These are phyloP conservation scores for Fusarium papillatum DNA, from an alignment of 2,329 filamentous ascomycete species.

Conservation along the genomic window DNA sequence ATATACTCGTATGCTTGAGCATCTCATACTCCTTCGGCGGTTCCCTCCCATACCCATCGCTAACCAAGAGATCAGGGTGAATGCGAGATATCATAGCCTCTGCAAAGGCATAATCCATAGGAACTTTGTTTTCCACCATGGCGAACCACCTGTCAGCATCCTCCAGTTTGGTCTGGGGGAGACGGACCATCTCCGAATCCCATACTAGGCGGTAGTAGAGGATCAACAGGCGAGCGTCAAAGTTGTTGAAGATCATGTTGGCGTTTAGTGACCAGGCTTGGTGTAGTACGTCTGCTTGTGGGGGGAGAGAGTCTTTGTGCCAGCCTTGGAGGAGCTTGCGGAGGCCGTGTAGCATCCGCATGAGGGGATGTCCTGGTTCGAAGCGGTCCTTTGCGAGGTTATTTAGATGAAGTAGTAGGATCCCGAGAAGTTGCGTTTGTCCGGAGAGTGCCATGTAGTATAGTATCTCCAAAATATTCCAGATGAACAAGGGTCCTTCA, in stretches of 20 bases:
- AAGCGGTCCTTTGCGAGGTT: slow-evolving; percentile 1
- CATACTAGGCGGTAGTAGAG: slow-evolving; percentile 27
- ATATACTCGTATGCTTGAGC: slow-evolving; percentile 12
- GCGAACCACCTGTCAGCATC: slow-evolving; percentile 18
- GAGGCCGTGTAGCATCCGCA: slow-evolving; percentile 2
- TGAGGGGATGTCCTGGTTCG: neutral
- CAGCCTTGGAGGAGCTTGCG: neutral
- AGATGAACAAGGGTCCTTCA: slow-evolving; percentile 26
- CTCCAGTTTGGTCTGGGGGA: neutral
- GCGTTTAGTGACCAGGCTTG: slow-evolving; percentile 22
- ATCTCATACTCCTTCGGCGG: slow-evolving; percentile 12
- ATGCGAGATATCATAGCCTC: neutral
- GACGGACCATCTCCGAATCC: slow-evolving; percentile 3
- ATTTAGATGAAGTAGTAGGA: slow-evolving; percentile 5
- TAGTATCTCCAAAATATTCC: slow-evolving; percentile 27
- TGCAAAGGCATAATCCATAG: neutral
- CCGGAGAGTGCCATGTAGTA: slow-evolving; percentile 9
- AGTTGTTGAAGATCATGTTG: slow-evolving; percentile 4
- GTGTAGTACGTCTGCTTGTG: neutral
- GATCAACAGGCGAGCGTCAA: slow-evolving; percentile 1
- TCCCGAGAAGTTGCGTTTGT: slow-evolving; percentile 10
- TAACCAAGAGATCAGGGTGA: neutral
- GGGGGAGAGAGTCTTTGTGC: neutral
- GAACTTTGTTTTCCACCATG: neutral
- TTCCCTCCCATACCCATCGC: neutral